Evolutionary conservation across 1,284 basidiomycete species (phyloP).

Genomic region (Cutaneotrichosporon daszewskae): DNA sequence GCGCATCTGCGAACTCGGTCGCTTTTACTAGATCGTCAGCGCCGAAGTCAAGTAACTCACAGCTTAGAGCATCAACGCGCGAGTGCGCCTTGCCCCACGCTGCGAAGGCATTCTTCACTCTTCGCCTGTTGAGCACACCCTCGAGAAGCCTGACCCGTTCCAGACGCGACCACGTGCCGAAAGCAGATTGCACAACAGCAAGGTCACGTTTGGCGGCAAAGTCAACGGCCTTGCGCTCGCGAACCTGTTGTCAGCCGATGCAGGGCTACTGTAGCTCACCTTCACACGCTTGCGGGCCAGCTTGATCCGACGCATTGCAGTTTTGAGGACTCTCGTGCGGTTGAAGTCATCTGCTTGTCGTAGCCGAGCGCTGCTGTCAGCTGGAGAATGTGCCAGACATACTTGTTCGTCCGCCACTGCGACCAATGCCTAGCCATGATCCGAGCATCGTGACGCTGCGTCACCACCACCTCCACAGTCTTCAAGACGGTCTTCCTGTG

Average conservation of each 20-base stretch:
- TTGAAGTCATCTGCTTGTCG: too few species aligned
- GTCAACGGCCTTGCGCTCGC: conserved; percentile 3
- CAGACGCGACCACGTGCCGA: conserved; percentile 12
- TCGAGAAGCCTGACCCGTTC: conserved; percentile 13
- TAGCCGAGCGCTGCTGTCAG: conserved; percentile 3
- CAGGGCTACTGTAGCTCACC: too few species aligned
- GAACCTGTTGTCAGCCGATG: background rate
- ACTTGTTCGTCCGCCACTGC: conserved; percentile 23
- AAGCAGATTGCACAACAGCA: conserved; percentile 6
- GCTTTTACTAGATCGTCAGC: conserved; percentile 9
- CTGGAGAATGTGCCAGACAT: background rate
- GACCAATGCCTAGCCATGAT: conserved; percentile 19
- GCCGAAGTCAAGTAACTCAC: background rate
- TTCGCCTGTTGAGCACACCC: conserved; percentile 12
- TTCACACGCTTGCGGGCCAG: too few species aligned
- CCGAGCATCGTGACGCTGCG: conserved; percentile 2
- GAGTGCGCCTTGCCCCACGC: conserved; percentile 10
- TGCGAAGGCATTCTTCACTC: background rate
- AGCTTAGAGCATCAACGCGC: background rate
- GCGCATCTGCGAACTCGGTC: background rate
- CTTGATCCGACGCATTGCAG: conserved; percentile 14
- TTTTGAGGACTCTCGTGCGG: conserved; percentile 5
- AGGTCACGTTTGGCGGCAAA: conserved; percentile 8
- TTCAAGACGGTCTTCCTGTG: conserved; percentile 9
- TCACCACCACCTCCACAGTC: conserved; percentile 10